Evolutionary conservation across 805 yeast genomes (phyloP), one percentile per base, ranked within the genome.

Genomic region (Suhomyces prunicola): DNA sequence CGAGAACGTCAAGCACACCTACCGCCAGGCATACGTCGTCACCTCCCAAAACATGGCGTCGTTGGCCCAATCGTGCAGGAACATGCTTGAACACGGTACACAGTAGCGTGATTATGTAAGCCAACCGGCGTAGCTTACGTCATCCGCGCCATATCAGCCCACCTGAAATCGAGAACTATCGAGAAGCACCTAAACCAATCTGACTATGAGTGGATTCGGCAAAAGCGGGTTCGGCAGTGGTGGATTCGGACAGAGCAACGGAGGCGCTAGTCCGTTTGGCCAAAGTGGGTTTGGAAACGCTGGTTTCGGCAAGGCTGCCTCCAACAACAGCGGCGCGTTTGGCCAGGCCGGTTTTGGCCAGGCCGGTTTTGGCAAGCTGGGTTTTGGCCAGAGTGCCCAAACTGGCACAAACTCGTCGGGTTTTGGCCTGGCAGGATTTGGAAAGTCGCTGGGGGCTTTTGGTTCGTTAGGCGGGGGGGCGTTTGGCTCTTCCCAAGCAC

Each of bases 11-110:
- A 65, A 87, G 8, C 67, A 68, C 29, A 71, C 83, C 63, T 90
- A 88, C 64, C 72, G 79, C 52, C 85, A 80, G 44, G 92, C 89
- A 0, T 88, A 77, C 64, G 76, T 71, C 0, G 57, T 76, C 48
- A 77, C 84, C 10, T 73, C 69, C 7, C 74, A 69, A 45, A 74
- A 81, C 50, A 71, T 73, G 48, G 61, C 62, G 17, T 53, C 67
- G 0, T 62, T 84, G 19, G 57, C 74, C 1, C 67, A 47, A 39
- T 55, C 62, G 17, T 66, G 66, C 54, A 50, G 47, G 26, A 48
- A 47, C 12, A 50, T 52, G 15, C 44, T 52, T 24, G 29, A 24
- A 5, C 22, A 12, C 23, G 42, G 24, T 5, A 13, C 36, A 17
- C 17, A 33, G 17, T 33, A n/a, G 31, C 12, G 26, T 19, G 33